Evolutionary conservation across 495 filamentous ascomycete species (phyloP).

Genomic region (Bacidia gigantensis): DNA sequence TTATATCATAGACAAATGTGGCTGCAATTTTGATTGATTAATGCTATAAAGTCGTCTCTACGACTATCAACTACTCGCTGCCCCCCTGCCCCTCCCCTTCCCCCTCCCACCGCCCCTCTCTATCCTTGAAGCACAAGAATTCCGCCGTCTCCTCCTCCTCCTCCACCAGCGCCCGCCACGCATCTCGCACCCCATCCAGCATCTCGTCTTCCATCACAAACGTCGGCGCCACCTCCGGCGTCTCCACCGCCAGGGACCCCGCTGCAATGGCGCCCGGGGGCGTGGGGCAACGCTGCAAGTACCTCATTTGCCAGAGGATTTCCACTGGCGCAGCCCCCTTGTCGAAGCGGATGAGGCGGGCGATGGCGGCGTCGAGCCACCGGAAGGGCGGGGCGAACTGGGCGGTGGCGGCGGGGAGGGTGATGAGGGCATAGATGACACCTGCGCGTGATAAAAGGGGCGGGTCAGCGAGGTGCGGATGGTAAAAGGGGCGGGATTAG

Average conservation of each 20-base stretch:
- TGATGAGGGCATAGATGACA: slow-evolving; percentile 53
- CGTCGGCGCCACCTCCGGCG: slow-evolving; percentile 42
- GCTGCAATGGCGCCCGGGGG: slow-evolving; percentile 16
- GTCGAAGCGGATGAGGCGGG: neutral
- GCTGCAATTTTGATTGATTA: too few species aligned
- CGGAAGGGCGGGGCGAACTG: too few species aligned
- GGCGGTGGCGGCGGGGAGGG: slow-evolving; percentile 25
- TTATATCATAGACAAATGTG: too few species aligned
- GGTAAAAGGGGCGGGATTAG: slow-evolving; percentile 12
- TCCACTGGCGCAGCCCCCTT: too few species aligned
- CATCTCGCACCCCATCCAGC: slow-evolving; percentile 44
- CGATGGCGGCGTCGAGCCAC: slow-evolving; percentile 13
- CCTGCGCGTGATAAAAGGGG: slow-evolving; percentile 33
- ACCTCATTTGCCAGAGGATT: slow-evolving; percentile 49
- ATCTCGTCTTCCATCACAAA: slow-evolving; percentile 56
- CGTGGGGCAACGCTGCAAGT: slow-evolving; percentile 46
- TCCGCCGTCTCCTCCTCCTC: slow-evolving; percentile 13
- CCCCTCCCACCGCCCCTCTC: too few species aligned
- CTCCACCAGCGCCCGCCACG: slow-evolving; percentile 49
- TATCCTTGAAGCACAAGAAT: neutral
- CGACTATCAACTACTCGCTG: too few species aligned
- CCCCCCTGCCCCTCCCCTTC: too few species aligned
- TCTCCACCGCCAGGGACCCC: too few species aligned
- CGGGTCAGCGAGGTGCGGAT: slow-evolving; percentile 10
- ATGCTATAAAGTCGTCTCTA: too few species aligned